Percentiles rank a stretch among this genome's conserved stretches.
Evolutionary conservation across 257 asterid species (phyloP).

Genomic region (Ehretia macrophylla): DNA sequence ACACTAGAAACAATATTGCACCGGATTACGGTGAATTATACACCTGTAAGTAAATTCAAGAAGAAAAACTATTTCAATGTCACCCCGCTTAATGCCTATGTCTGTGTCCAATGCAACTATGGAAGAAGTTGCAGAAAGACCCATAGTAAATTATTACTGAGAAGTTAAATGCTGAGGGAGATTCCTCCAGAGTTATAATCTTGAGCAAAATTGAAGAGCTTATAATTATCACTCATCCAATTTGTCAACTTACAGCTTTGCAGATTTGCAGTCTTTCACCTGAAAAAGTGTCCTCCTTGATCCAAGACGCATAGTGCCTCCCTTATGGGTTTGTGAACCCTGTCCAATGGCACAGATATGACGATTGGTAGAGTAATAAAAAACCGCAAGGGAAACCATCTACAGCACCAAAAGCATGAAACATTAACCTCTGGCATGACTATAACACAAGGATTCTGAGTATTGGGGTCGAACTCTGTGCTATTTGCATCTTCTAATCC

Average conservation of each 20-base stretch:
- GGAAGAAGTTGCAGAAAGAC: too few species aligned
- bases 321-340: slow-evolving; percentile 53
- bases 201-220: too few species aligned
- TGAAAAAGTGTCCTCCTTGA: slow-evolving; percentile 44
- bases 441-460: slow-evolving; percentile 41
- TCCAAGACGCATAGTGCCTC: slow-evolving; percentile 52
- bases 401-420: background rate
- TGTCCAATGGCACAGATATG: slow-evolving; percentile 6
- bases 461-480: slow-evolving; percentile 35
- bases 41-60: too few species aligned
- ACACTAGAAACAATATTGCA: too few species aligned
- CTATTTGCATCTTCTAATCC: slow-evolving; percentile 35
- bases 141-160: too few species aligned
- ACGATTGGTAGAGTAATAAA: background rate
- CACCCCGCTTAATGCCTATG: too few species aligned
- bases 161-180: too few species aligned
- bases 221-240: too few species aligned
- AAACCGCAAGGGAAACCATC: background rate
- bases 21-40: too few species aligned
- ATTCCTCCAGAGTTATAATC: too few species aligned
- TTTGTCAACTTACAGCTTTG: slow-evolving; percentile 25
- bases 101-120: too few species aligned
- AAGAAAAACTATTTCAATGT: background rate
- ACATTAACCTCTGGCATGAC: slow-evolving; percentile 45
- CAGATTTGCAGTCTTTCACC: slow-evolving; percentile 31